phyloP scores from a whole-genome alignment of 805 yeast species.

The Monosporozyma unispora region DNA sequence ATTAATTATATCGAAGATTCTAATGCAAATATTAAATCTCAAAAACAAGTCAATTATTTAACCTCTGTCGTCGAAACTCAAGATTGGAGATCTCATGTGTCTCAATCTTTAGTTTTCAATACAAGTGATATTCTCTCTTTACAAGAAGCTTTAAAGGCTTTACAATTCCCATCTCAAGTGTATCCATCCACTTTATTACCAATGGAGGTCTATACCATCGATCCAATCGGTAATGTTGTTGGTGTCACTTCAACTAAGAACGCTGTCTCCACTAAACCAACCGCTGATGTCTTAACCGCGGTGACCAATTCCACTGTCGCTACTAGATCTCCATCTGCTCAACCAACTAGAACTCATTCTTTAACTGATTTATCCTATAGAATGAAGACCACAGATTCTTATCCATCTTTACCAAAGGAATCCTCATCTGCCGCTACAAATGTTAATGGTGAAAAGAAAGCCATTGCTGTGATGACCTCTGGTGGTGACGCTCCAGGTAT shows the following conservation, averaged over 20 bases:
- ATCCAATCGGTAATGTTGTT: slow-evolving; percentile 74
- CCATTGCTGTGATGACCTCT: slow-evolving; percentile 71
- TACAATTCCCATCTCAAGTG: slow-evolving; percentile 39
- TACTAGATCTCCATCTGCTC: slow-evolving; percentile 2
- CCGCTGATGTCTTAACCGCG: slow-evolving; percentile 9
- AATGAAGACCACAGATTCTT: slow-evolving; percentile 10
- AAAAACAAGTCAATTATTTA: slow-evolving; percentile 14
- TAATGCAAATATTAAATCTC: slow-evolving; percentile 18
- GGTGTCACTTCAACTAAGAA: slow-evolving; percentile 66
- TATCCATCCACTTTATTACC: slow-evolving; percentile 70
- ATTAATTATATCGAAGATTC: slow-evolving; percentile 17
- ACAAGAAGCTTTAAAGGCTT: slow-evolving; percentile 22
- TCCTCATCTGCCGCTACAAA: not conserved
- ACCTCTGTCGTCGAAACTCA: slow-evolving; percentile 12
- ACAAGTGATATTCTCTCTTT: slow-evolving; percentile 24
- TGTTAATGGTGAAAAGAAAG: slow-evolving; percentile 21
- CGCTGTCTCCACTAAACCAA: slow-evolving; percentile 42
- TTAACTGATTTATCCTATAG: slow-evolving; percentile 17
- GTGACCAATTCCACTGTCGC: slow-evolving; percentile 4
- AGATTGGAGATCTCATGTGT: slow-evolving; percentile 45
- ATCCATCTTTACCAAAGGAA: slow-evolving; percentile 20
- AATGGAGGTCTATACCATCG: slow-evolving; percentile 63
- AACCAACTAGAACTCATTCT: slow-evolving; percentile 18
- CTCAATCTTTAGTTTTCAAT: slow-evolving; percentile 32
- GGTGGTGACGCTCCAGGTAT: slow-evolving; percentile 82